Percentiles rank a stretch among this genome's conserved stretches.
These are phyloP conservation scores for Artemisia argyi DNA, from an alignment of 129 eudicot genomes.

Conservation along the genomic window DNA sequence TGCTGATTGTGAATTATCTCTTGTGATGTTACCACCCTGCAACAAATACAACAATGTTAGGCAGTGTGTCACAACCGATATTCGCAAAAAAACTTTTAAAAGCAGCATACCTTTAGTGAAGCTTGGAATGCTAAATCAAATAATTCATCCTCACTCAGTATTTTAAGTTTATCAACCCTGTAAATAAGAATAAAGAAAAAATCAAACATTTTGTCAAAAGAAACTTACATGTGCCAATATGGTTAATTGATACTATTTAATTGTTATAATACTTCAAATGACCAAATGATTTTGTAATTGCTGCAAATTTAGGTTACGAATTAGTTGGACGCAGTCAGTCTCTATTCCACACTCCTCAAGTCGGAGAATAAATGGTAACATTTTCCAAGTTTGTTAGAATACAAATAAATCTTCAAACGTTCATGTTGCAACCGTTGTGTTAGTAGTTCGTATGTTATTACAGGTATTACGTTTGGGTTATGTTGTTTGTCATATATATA, in stretches of 20 bases:
- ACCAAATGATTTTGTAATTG: neutral
- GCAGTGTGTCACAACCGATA: neutral
- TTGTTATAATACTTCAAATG: constrained; percentile 10
- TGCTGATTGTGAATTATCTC: neutral
- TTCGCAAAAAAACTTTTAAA: neutral
- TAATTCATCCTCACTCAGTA: constrained; percentile 69
- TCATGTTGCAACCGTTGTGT: too few relatives aligned
- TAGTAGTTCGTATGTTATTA: too few relatives aligned
- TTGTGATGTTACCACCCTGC: constrained; percentile 36
- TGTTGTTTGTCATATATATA: too few relatives aligned
- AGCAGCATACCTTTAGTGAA: constrained; percentile 55
- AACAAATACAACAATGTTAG: neutral
- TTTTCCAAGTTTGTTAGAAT: too few relatives aligned
- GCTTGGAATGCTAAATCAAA: constrained; percentile 65
- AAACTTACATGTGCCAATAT: neutral
- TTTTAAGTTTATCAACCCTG: constrained; percentile 74
- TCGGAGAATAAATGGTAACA: too few relatives aligned
- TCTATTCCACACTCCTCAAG: too few relatives aligned
- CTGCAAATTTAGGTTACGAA: neutral
- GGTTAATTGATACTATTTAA: neutral
- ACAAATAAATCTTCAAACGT: too few relatives aligned
- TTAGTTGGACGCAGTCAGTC: constrained; percentile 2
- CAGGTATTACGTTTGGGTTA: too few relatives aligned
- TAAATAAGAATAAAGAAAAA: constrained; percentile 14
- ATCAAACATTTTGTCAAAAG: neutral